These are phyloP conservation scores for Cryomyces minteri DNA, from an alignment of 495 filamentous ascomycete genomes.

Conservation along the genomic window DNA sequence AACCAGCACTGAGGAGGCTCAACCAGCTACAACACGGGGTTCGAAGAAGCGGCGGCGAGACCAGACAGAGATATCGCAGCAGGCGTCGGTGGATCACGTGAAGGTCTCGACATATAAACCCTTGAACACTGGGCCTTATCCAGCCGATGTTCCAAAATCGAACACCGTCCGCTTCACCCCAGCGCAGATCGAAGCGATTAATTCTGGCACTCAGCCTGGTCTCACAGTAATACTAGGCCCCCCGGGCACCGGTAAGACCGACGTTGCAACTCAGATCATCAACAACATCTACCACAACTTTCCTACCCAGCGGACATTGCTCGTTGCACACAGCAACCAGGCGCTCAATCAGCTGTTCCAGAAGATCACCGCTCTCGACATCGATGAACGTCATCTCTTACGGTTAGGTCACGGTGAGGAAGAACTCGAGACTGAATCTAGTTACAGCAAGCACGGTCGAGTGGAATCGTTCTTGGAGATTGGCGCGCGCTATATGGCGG, in stretches of 20 bases:
- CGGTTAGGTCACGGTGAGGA: constrained; percentile 90
- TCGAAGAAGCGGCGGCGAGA: constrained; percentile 70
- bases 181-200: constrained; percentile 78
- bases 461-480: constrained; percentile 95
- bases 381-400: constrained; percentile 87
- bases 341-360: constrained; percentile 97
- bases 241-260: constrained; percentile 93
- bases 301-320: constrained; percentile 72
- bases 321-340: constrained; percentile 96
- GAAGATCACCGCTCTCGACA: constrained; percentile 87
- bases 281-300: constrained; percentile 99
- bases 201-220: constrained; percentile 85
- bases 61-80: constrained; percentile 43
- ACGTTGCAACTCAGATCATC: constrained; percentile 96
- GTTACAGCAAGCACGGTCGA: constrained; percentile 85
- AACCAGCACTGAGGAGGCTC: constrained; percentile 18
- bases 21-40: constrained; percentile 19
- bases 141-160: constrained; percentile 64
- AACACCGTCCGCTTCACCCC: constrained; percentile 83
- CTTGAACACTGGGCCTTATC: constrained; percentile 81
- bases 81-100: constrained; percentile 39
- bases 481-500: constrained; percentile 53
- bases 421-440: constrained; percentile 69
- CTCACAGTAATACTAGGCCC: constrained; percentile 90
- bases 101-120: constrained; percentile 85